A percentile compares a stretch with the other conserved stretches of the same genome.
Conservation (phyloP, 2,329 filamentous ascomycete species). For the Diaporthe sp. region DNA sequence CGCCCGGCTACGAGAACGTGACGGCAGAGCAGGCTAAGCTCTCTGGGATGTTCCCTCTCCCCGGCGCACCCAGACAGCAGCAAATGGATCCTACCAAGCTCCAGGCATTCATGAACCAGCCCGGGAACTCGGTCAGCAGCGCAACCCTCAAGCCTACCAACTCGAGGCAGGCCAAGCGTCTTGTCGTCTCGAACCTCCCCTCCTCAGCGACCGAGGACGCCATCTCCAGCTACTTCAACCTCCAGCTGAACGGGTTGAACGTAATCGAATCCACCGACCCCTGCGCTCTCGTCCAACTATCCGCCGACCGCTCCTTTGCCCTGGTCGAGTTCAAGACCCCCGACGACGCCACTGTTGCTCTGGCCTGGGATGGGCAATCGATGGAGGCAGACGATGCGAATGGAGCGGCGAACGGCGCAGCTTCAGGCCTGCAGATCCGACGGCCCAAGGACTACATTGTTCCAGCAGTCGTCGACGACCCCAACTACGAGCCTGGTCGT, state of each 20-base stretch:
- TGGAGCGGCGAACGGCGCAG: constrained; percentile 61
- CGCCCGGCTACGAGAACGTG: constrained; percentile 96
- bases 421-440: constrained; percentile 77
- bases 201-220: constrained; percentile 79
- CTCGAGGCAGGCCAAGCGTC: constrained; percentile 92
- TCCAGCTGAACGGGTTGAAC: constrained; percentile 97
- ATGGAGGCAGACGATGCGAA: constrained; percentile 83
- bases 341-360: constrained; percentile 88
- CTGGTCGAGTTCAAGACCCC: constrained; percentile 91
- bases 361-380: constrained; percentile 88
- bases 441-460: constrained; percentile 98
- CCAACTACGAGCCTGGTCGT: constrained; percentile 79
- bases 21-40: constrained; percentile 98
- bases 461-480: constrained; percentile 80
- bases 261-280: constrained; percentile 87
- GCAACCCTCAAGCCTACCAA: constrained; percentile 92
- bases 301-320: constrained; percentile 83
- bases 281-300: constrained; percentile 85
- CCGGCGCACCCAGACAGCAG: constrained; percentile 93
- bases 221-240: constrained; percentile 89
- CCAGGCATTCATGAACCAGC: constrained; percentile 95
- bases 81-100: constrained; percentile 95
- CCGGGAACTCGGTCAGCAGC: constrained; percentile 77
- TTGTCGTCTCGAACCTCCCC: constrained; percentile 89
- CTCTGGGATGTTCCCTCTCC: constrained; percentile 98